These are phyloP conservation scores for Plectosphaerella plurivora DNA, from an alignment of 2,329 filamentous ascomycete species.

Conservation along the genomic window DNA sequence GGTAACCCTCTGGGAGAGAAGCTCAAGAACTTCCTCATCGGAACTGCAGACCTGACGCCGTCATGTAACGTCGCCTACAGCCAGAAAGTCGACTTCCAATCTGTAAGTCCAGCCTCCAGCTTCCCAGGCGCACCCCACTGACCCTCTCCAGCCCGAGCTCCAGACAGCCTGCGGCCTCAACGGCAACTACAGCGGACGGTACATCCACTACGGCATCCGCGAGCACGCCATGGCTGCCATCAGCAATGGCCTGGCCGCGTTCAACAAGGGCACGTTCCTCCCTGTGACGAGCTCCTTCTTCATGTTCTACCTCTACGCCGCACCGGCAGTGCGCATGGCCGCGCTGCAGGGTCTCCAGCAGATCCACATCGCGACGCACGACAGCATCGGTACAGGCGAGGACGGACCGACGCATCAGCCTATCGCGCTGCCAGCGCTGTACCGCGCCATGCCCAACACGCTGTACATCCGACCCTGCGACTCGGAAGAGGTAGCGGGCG, in stretches of 20 bases:
- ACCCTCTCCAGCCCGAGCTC: constrained; percentile 24
- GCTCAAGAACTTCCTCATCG: constrained; percentile 45
- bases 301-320: constrained; percentile 52
- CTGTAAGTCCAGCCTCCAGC: constrained; percentile 17
- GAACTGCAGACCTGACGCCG: constrained; percentile 47
- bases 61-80: constrained; percentile 53
- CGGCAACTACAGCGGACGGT: constrained; percentile 50
- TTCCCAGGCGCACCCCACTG: background rate
- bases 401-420: constrained; percentile 61
- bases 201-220: constrained; percentile 56
- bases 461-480: constrained; percentile 57
- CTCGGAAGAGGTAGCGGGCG: constrained; percentile 52
- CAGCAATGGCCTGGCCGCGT: constrained; percentile 56
- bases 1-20: constrained; percentile 47
- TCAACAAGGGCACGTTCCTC: constrained; percentile 47
- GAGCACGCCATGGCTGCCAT: constrained; percentile 59
- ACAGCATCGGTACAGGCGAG: constrained; percentile 55
- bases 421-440: constrained; percentile 51
- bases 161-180: constrained; percentile 42
- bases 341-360: constrained; percentile 50
- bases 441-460: constrained; percentile 59
- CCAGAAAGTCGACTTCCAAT: constrained; percentile 44
- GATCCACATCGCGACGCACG: constrained; percentile 59
- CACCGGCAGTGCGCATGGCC: background rate
- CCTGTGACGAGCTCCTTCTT: constrained; percentile 57